Conservation (phyloP, 2,329 filamentous ascomycete species). For the Scedosporium minutisporum region DNA sequence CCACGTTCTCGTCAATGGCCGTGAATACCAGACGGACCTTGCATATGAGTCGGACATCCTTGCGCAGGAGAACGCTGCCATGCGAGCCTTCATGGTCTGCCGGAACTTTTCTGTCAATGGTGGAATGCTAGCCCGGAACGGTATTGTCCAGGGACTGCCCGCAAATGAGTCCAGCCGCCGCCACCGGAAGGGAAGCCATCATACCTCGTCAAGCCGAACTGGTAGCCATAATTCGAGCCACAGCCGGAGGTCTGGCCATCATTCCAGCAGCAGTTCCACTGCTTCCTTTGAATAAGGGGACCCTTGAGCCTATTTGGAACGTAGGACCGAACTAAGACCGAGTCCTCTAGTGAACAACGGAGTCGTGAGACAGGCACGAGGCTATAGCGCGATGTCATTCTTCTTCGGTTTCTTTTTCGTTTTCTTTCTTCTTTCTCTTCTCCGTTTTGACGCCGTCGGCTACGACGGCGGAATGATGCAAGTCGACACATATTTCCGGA, state of each 20-base stretch:
- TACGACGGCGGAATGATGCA: neutral
- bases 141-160: conserved; percentile 57
- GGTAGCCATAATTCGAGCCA: conserved; percentile 26
- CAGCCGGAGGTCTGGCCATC: conserved; percentile 43
- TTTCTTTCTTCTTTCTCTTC: conserved; percentile 2
- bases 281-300: conserved; percentile 42
- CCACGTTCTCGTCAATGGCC: conserved; percentile 88
- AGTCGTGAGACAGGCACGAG: neutral
- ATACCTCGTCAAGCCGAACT: conserved; percentile 33
- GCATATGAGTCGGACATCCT: conserved; percentile 72
- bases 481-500: neutral
- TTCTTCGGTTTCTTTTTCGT: conserved; percentile 3
- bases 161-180: conserved; percentile 41
- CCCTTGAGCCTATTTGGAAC: neutral
- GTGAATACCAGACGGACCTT: conserved; percentile 88
- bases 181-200: conserved; percentile 42
- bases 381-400: neutral
- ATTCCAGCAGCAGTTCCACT: conserved; percentile 55
- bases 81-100: conserved; percentile 95
- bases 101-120: conserved; percentile 96
- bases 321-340: neutral
- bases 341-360: neutral
- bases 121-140: conserved; percentile 70
- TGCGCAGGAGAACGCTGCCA: conserved; percentile 87
- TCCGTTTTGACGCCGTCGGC: conserved; percentile 2